Percentiles rank a stretch among this genome's conserved stretches.
Conservation (phyloP, 257 asterid species). For the Primulina tabacum region DNA sequence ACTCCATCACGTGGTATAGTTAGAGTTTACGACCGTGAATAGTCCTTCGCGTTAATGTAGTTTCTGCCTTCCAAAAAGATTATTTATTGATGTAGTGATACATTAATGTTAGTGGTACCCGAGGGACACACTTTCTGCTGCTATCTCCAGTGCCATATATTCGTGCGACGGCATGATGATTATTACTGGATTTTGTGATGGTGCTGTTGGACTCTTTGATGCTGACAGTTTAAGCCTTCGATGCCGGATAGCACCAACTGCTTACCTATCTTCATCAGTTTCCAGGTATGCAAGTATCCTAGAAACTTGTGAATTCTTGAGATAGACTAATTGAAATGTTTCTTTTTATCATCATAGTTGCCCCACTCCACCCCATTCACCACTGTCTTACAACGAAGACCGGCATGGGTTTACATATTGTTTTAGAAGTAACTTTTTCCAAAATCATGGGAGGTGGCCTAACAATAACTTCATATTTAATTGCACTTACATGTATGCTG, state of each 20-base stretch:
- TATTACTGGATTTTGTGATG: conserved; percentile 78
- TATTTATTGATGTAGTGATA: conserved; percentile 10
- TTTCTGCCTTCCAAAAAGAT: not conserved
- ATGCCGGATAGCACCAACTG: conserved; percentile 72
- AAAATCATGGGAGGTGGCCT: not conserved
- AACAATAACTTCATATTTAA: too few species aligned
- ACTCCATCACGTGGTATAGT: not conserved
- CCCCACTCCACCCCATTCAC: not conserved
- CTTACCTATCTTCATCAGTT: conserved; percentile 64
- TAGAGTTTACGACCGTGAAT: too few species aligned
- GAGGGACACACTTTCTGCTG: conserved; percentile 70
- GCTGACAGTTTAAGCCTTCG: conserved; percentile 65
- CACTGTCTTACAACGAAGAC: not conserved
- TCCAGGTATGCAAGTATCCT: conserved; percentile 49
- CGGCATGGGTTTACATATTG: not conserved
- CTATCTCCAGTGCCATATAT: conserved; percentile 77
- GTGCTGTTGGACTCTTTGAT: conserved; percentile 87
- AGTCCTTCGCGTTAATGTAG: not conserved
- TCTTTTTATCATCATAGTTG: not conserved
- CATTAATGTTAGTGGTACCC: conserved; percentile 75
- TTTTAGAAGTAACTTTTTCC: not conserved
- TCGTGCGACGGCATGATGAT: conserved; percentile 72
- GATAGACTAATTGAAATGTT: not conserved
- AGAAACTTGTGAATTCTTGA: conserved; percentile 7
- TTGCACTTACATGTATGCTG: not conserved